phyloP scores from a whole-genome alignment of 164 flowering plant species.

The Akebia trifoliata region DNA sequence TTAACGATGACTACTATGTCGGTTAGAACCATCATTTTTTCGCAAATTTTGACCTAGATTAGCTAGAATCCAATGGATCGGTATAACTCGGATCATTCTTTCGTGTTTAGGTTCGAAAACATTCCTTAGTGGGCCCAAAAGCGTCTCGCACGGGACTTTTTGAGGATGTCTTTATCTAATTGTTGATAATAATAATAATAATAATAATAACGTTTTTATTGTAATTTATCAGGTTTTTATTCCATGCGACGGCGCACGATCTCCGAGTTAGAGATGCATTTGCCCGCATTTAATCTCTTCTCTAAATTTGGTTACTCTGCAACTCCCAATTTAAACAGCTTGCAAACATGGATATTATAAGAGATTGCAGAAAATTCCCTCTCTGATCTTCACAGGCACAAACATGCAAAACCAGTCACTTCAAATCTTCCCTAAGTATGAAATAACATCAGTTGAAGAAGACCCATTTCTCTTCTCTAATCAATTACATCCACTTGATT shows the following conservation, averaged over 20 bases:
- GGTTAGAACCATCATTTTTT: too few relatives aligned
- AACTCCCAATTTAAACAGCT: constrained; percentile 3
- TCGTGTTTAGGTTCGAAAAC: too few relatives aligned
- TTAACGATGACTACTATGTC: too few relatives aligned
- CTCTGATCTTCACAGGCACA: background rate
- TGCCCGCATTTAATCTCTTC: background rate
- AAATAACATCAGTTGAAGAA: constrained; percentile 10
- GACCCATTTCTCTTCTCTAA: constrained; percentile 15
- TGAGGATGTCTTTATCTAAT: too few relatives aligned
- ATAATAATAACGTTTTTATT: too few relatives aligned
- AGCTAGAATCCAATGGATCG: too few relatives aligned
- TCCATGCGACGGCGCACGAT: constrained; percentile 39
- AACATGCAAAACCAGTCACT: constrained; percentile 12
- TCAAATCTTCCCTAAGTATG: constrained; percentile 6
- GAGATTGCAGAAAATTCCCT: background rate
- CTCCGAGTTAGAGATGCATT: constrained; percentile 23
- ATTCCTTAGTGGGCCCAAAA: too few relatives aligned
- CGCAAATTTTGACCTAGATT: too few relatives aligned
- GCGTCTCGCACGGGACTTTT: too few relatives aligned
- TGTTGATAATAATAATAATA: too few relatives aligned
- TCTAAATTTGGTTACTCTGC: constrained; percentile 5
- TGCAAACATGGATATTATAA: background rate
- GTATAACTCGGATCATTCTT: too few relatives aligned
- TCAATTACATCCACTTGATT: constrained; percentile 15
- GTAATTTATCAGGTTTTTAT: too few relatives aligned